Base-by-base conservation (phyloP, 176 grass and related monocot genomes). In the Carex scoparia region DNA sequence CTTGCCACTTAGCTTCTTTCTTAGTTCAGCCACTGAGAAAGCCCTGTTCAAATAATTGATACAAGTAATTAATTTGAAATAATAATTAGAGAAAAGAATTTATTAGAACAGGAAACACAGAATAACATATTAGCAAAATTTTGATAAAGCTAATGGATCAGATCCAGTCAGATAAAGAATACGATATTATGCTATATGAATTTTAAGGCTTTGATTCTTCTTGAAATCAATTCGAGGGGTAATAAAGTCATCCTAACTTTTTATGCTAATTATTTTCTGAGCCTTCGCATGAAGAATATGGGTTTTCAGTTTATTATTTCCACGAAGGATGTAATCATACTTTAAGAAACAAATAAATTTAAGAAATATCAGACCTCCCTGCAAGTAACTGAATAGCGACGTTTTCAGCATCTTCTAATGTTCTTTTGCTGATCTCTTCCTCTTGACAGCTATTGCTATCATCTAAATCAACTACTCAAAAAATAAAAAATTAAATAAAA, bases 321-420 rank as follows among this genome's bases (percentile, higher is more conserved):
- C 10, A 10, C 1, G 2, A 40, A 46, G 5, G 75, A 68, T n/a
- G 14, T n/a, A 60, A 16, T 6, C 70, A 70, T 62, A 67, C 65
- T 55, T 61, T 18, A 74, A 87, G 4, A 83, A 14, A 62, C 15
- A 86, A 61, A 81, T 6, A 28, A 33, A 23, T 64, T 19, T 76
- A 7, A 40, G 61, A 67, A 74, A 58, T 53, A 19, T 13, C 68
- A 63, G 46, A 92, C 94, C 92, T 97, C 51, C 27, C 23, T 59
- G 94, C 88, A 87, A 97, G 94, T 80, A 97, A 89, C 62, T 92
- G 87, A 69, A 97, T 84, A 14, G 92, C 94, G 63, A 86, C 53
- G 35, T 97, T 85, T 70, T 90, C 86, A 80, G 75, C 94, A 81
- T 92, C 92, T 33, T 70, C 74, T 55, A 81, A 7, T 2, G 85